These are phyloP conservation scores for Sphaceloma murrayae DNA, from an alignment of 2,329 filamentous ascomycete genomes.

Conservation along the genomic window DNA sequence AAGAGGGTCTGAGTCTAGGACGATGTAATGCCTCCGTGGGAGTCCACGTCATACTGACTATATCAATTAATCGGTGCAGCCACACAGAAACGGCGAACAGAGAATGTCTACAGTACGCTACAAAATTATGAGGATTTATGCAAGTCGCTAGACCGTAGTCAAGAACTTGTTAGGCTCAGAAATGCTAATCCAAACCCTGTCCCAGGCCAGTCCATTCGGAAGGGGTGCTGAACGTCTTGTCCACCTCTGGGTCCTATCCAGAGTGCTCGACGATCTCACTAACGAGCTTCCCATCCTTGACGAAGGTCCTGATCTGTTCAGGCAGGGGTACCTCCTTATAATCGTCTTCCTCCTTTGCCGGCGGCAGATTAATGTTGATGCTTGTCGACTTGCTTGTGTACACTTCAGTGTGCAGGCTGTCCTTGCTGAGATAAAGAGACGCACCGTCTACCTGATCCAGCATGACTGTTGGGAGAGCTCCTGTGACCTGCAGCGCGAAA, in stretches of 20 bases:
- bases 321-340: constrained; percentile 81
- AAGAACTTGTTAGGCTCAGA: constrained; percentile 5
- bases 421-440: constrained; percentile 73
- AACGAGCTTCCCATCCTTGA: constrained; percentile 66
- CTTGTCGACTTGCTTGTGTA: constrained; percentile 82
- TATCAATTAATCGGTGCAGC: neutral
- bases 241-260: constrained; percentile 52
- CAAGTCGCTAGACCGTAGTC: neutral
- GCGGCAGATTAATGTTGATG: constrained; percentile 77
- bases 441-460: constrained; percentile 91
- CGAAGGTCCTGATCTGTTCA: constrained; percentile 77
- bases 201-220: neutral
- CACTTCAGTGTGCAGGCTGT: constrained; percentile 68
- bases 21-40: too few species aligned
- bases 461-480: constrained; percentile 74
- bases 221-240: neutral
- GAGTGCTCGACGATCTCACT: constrained; percentile 95
- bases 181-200: constrained; percentile 6
- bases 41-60: neutral
- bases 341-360: constrained; percentile 62
- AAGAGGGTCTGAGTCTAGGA: too few species aligned
- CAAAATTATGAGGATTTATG: too few species aligned
- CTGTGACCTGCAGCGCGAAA: constrained; percentile 76
- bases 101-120: neutral
- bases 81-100: neutral